Base-by-base conservation (phyloP, 805 yeast genomes). In the Dipodascopsis tothii region DNA sequence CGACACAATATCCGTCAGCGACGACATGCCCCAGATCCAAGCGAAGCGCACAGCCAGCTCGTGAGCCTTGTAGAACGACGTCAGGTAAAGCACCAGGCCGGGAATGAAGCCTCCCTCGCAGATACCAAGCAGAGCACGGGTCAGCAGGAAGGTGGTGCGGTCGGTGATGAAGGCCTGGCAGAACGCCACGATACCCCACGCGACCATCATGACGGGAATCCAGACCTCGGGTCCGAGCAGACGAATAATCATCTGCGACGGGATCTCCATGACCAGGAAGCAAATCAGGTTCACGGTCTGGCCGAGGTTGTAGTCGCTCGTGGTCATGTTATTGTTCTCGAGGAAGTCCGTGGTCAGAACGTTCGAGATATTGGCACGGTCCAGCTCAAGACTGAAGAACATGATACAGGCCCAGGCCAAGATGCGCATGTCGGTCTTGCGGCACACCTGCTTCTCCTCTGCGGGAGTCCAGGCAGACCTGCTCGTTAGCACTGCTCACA, bases 41-140 rank as follows among this genome's bases (percentile, higher is more conserved):
- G 82, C 72, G 22, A 80, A 62, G 43, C 86, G 65, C 20, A 76
- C 59, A 1, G 83, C 69, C 16, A 81, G 65, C 59, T 81, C 86
- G 22, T 66, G 73, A 57, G 6, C 50, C 34, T 77, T 80, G 63
- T 74, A 81, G 61, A 80, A 81, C 60, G 79, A 81, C 1, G 81
- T 73, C 60, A 81, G 63, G 77, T 81, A 81, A 38, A 80, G 62
- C 43, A 75, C 70, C 27, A 74, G 62, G 53, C 80, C 85, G 27
- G 82, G 80, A 42, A 81, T 79, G 46, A 79, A 79, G 0, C 86
- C 85, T 44, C 85, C 85, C 58, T 80, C 80, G n/a, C 75, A 61
- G 5, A 71, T 56, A 2, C 81, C 85, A 35, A 78, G 56, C 3
- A 77, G 63, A 1, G 71, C 73, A 45, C 84, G 65, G 4, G 75